Evolutionary conservation across 352 stramenopile species (phyloP).

Genomic region (Pythium volutum): DNA sequence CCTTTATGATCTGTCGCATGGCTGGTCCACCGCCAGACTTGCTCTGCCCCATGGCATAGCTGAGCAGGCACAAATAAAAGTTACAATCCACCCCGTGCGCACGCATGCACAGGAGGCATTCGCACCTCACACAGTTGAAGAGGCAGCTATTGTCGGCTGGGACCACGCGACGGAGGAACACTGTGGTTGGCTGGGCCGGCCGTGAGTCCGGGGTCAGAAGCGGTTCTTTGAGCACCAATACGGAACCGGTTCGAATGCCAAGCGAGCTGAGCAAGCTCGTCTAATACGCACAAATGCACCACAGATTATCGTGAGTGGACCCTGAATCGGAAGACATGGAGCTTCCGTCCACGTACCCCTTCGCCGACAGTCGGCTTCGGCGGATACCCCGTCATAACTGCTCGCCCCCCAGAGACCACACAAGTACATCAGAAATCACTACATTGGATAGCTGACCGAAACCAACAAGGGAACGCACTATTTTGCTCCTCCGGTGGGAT

Average conservation of each 20-base stretch:
- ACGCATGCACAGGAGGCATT: background rate
- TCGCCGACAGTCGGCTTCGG: constrained; percentile 62
- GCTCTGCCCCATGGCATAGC: constrained; percentile 63
- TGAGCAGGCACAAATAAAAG: constrained; percentile 11
- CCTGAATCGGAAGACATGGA: background rate
- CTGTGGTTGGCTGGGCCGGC: constrained; percentile 25
- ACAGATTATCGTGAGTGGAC: background rate
- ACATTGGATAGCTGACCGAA: background rate
- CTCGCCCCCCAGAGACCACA: background rate
- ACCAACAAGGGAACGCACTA: constrained; percentile 26
- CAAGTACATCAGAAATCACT: background rate
- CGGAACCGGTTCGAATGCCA: constrained; percentile 61
- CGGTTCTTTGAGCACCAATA: constrained; percentile 68
- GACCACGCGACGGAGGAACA: constrained; percentile 73
- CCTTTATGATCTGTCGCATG: constrained; percentile 71
- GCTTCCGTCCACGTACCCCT: constrained; percentile 33
- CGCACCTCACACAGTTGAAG: constrained; percentile 82
- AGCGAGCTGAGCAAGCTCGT: constrained; percentile 38
- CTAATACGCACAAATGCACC: background rate
- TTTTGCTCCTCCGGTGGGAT: constrained; percentile 66
- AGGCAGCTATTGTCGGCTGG: constrained; percentile 85
- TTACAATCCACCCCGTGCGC: background rate
- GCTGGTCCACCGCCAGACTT: constrained; percentile 50
- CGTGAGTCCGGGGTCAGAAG: constrained; percentile 22
- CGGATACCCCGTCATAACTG: constrained; percentile 77